These are phyloP conservation scores for Rhododendron henanense DNA, from an alignment of 148 eudicot genomes.

Conservation along the genomic window DNA sequence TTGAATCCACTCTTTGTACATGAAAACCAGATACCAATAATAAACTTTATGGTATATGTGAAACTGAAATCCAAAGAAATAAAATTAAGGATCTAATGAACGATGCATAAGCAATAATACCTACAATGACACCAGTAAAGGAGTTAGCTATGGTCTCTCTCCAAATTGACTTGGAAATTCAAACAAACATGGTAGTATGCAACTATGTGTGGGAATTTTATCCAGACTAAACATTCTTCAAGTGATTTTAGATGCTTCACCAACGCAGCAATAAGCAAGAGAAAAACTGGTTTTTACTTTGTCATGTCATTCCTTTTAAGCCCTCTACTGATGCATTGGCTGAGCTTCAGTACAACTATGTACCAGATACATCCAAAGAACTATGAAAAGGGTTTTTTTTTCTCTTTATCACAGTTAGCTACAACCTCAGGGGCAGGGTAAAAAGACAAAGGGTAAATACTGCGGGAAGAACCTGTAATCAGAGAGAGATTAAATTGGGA, in stretches of 20 bases:
- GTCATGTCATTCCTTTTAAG: not conserved
- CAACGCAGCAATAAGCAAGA: not conserved
- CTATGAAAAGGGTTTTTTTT: not conserved
- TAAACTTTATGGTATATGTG: not conserved
- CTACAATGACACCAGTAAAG: not conserved
- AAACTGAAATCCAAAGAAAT: not conserved
- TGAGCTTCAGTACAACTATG: not conserved
- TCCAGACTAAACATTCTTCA: not conserved
- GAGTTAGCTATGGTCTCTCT: not conserved
- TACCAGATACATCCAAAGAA: not conserved
- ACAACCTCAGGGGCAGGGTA: not conserved
- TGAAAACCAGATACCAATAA: conserved; percentile 18
- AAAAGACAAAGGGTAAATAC: not conserved
- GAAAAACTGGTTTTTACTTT: not conserved
- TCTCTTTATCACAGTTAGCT: not conserved
- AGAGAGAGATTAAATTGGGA: not conserved
- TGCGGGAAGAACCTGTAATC: not conserved
- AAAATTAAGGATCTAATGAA: not conserved
- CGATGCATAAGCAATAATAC: not conserved
- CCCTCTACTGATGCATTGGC: not conserved
- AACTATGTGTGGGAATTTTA: not conserved
- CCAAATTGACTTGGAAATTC: not conserved
- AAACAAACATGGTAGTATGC: not conserved
- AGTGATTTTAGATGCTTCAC: not conserved
- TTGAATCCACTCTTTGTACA: conserved; percentile 68